Conservation (phyloP, 208 protist genomes). For the Crithidia acanthocephali region DNA sequence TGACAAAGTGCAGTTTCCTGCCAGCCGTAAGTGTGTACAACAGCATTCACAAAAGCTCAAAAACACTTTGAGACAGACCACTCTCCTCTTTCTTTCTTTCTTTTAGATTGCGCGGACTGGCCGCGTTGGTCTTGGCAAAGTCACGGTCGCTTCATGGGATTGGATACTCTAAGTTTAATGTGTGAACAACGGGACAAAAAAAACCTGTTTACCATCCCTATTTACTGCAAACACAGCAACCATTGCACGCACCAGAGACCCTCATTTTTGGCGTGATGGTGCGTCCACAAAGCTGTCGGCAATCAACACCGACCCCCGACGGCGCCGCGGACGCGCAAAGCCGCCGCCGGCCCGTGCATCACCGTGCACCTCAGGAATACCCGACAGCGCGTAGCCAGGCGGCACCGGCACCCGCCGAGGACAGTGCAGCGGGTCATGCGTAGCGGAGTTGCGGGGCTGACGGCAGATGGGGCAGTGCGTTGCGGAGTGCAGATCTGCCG, state of each 20-base stretch:
- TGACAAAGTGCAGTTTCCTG: too few species aligned
- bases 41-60: too few species aligned
- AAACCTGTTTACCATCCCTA: too few species aligned
- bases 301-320: constrained; percentile 47
- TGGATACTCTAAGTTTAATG: too few species aligned
- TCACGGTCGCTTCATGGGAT: too few species aligned
- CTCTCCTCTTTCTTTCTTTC: too few species aligned
- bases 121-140: too few species aligned
- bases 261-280: neutral
- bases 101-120: too few species aligned
- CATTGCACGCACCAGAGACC: too few species aligned
- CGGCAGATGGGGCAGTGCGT: constrained; percentile 69
- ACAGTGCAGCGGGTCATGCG: constrained; percentile 52
- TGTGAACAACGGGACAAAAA: neutral
- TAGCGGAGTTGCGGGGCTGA: constrained; percentile 24
- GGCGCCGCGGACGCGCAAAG: constrained; percentile 4
- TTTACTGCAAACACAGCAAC: too few species aligned
- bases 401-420: constrained; percentile 57
- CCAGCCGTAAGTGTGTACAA: too few species aligned
- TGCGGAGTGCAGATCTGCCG: constrained; percentile 41
- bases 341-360: neutral
- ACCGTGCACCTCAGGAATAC: constrained; percentile 27
- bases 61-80: too few species aligned
- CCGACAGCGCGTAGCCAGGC: constrained; percentile 35
- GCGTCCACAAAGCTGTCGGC: constrained; percentile 53